These are phyloP conservation scores for Aschersonia sp. DNA, from an alignment of 2,329 filamentous ascomycete species.

Conservation along the genomic window DNA sequence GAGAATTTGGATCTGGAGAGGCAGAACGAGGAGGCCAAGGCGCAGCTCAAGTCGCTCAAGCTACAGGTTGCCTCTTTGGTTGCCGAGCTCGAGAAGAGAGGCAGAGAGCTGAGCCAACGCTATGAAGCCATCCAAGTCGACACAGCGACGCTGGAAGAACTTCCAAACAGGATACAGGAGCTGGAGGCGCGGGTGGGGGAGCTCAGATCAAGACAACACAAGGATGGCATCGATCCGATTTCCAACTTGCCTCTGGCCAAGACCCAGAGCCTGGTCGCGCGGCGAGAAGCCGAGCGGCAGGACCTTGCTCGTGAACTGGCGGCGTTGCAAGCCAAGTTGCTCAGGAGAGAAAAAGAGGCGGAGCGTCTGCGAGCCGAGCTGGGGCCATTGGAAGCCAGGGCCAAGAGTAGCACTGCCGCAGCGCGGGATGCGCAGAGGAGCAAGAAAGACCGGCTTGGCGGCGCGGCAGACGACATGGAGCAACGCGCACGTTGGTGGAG, in stretches of 20 bases:
- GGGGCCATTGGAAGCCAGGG: constrained; percentile 51
- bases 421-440: constrained; percentile 57
- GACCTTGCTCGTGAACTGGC: constrained; percentile 51
- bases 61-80: constrained; percentile 62
- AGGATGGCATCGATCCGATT: constrained; percentile 21
- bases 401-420: constrained; percentile 47
- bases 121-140: constrained; percentile 37
- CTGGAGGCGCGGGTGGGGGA: constrained; percentile 33
- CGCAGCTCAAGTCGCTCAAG: constrained; percentile 66
- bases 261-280: constrained; percentile 37
- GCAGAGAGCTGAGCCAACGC: constrained; percentile 39
- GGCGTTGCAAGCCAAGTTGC: constrained; percentile 44
- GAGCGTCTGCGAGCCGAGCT: constrained; percentile 55
- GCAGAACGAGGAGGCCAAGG: constrained; percentile 56
- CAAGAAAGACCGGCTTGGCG: constrained; percentile 50
- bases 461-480: constrained; percentile 59
- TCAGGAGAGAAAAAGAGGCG: constrained; percentile 50
- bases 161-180: constrained; percentile 33
- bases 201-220: constrained; percentile 26
- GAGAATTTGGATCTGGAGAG: constrained; percentile 70
- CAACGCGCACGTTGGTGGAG: constrained; percentile 63
- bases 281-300: constrained; percentile 33
- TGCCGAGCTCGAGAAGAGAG: constrained; percentile 52
- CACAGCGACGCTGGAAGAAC: constrained; percentile 30
- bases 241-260: constrained; percentile 42